Evolutionary conservation across 2,329 filamentous ascomycete genomes (phyloP).

Genomic region (Periconia sp.): DNA sequence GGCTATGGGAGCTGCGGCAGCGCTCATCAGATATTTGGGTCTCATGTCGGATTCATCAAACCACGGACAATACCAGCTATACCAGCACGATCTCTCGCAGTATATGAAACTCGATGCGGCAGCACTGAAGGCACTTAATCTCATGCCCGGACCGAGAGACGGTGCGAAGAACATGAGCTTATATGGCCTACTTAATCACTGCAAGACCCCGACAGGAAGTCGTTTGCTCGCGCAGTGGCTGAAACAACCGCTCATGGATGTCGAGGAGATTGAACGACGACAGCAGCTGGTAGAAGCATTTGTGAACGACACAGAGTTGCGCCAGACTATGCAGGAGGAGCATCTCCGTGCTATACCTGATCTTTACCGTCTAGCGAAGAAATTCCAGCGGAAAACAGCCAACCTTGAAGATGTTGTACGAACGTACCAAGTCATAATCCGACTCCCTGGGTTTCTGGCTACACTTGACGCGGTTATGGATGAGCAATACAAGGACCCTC

Average conservation of each 20-base stretch:
- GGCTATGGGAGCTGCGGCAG: constrained; percentile 92
- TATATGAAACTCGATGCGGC: constrained; percentile 99
- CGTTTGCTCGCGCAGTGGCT: constrained; percentile 92
- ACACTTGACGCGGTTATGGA: constrained; percentile 95
- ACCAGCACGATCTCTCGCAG: constrained; percentile 94
- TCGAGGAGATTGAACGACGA: constrained; percentile 82
- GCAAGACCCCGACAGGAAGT: constrained; percentile 93
- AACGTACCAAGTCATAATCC: constrained; percentile 91
- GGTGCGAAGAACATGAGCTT: constrained; percentile 98
- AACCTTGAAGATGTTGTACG: constrained; percentile 94
- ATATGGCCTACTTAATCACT: constrained; percentile 92
- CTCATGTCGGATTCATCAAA: constrained; percentile 90
- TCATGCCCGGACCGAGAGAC: constrained; percentile 94
- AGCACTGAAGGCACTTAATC: constrained; percentile 87
- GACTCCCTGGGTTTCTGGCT: constrained; percentile 84
- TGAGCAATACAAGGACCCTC: constrained; percentile 82
- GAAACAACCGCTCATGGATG: constrained; percentile 94
- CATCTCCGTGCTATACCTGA: constrained; percentile 92
- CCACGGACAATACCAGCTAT: constrained; percentile 95
- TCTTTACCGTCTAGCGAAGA: constrained; percentile 88
- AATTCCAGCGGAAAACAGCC: constrained; percentile 88
- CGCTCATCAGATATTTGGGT: constrained; percentile 90
- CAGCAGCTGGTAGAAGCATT: constrained; percentile 97
- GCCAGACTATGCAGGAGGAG: constrained; percentile 96
- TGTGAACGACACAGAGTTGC: constrained; percentile 84